Percentiles rank a stretch among this genome's conserved stretches.
These are phyloP conservation scores for Hippophae tibetana DNA, from an alignment of 306 rosid genomes.

Conservation along the genomic window DNA sequence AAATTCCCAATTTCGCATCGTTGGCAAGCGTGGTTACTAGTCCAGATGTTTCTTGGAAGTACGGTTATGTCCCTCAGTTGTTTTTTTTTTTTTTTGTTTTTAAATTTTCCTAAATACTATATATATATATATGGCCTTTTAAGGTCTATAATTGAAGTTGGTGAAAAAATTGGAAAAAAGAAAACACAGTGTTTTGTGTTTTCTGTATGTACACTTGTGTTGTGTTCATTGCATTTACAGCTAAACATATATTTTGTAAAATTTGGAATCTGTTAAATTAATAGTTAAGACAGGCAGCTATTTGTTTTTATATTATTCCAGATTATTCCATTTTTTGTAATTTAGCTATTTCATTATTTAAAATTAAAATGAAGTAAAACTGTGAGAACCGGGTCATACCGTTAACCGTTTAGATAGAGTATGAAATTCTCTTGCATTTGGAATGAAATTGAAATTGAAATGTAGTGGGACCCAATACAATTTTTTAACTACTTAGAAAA, in stretches of 20 bases:
- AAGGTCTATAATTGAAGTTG: too few species aligned
- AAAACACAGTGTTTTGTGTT: constrained; percentile 1
- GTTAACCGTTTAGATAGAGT: too few species aligned
- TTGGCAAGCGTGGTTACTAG: background rate
- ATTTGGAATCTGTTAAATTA: constrained; percentile 12
- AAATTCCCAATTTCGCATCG: constrained; percentile 5
- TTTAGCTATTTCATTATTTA: background rate
- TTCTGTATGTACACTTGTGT: constrained; percentile 24
- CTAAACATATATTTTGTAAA: constrained; percentile 14
- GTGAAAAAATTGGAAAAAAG: background rate
- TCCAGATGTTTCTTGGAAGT: background rate
- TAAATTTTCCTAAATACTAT: background rate
- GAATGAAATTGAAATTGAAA: too few species aligned
- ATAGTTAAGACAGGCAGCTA: constrained; percentile 9
- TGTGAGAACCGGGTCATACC: too few species aligned
- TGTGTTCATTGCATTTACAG: constrained; percentile 6
- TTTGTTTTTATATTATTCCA: background rate
- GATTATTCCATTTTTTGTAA: background rate
- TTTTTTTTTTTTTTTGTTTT: constrained; percentile 3
- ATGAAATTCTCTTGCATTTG: too few species aligned
- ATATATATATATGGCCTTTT: background rate
- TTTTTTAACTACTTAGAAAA: background rate
- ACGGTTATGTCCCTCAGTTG: constrained; percentile 25
- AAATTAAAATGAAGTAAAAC: background rate
- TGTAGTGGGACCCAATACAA: background rate